These are phyloP conservation scores for Mortierella claussenii DNA, from an alignment of 192 early-diverging fungal genomes.

Conservation along the genomic window DNA sequence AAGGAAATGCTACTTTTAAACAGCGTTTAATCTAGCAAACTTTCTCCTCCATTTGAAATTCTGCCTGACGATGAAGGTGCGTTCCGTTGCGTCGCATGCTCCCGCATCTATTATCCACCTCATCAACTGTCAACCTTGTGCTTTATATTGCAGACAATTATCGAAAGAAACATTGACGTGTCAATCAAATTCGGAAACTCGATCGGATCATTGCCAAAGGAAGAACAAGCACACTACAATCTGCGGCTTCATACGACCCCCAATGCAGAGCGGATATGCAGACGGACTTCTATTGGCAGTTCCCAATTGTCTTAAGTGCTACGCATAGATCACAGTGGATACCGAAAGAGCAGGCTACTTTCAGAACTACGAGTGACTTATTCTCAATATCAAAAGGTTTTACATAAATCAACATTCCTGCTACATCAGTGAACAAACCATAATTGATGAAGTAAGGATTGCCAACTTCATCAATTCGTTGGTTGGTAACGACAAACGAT, in stretches of 20 bases:
- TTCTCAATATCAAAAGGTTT: no score
- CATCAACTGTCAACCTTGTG: neutral
- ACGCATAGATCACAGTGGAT: no score
- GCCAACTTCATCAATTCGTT: no score
- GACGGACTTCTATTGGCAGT: no score
- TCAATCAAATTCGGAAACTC: neutral
- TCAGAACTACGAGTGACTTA: no score
- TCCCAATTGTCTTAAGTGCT: no score
- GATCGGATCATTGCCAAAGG: neutral
- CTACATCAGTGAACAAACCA: no score
- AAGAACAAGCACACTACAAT: constrained; percentile 14
- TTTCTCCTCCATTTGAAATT: constrained; percentile 7
- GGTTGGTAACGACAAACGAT: no score
- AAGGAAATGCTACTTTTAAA: neutral
- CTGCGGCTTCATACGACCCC: constrained; percentile 10
- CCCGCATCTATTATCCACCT: neutral
- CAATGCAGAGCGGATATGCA: no score
- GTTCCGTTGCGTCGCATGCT: neutral
- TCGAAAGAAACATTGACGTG: constrained; percentile 9
- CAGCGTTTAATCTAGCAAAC: neutral
- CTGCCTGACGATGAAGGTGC: constrained; percentile 4
- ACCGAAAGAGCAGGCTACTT: no score
- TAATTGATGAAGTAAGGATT: no score
- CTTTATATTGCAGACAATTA: constrained; percentile 6
- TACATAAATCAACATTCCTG: no score